phyloP scores from a whole-genome alignment of 331 rosid species.

The Pyrus hybrid region DNA sequence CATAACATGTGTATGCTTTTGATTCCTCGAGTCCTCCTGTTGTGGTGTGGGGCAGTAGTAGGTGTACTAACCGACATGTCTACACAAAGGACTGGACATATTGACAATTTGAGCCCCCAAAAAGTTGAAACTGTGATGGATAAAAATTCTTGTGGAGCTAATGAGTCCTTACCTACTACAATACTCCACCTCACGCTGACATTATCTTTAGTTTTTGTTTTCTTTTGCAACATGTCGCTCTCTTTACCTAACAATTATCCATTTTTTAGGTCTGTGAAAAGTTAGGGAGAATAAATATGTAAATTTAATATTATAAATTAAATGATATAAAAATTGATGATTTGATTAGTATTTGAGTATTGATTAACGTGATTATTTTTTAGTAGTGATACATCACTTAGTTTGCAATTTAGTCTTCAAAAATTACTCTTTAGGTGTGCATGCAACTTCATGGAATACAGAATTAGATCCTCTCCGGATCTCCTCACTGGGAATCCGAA shows the following conservation, averaged over 20 bases:
- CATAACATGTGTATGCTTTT: neutral
- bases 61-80: slow-evolving; percentile 19
- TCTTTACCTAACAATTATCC: neutral
- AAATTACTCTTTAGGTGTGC: neutral
- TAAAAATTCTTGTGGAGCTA: neutral
- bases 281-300: too few relatives aligned
- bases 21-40: neutral
- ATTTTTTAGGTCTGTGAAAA: too few relatives aligned
- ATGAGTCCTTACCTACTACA: slow-evolving; percentile 10
- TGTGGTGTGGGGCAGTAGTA: neutral
- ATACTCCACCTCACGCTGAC: neutral
- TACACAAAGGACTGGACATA: neutral
- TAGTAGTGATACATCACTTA: too few relatives aligned
- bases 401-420: too few relatives aligned
- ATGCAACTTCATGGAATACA: neutral
- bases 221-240: neutral
- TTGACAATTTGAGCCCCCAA: neutral
- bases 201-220: neutral
- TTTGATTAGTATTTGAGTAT: too few relatives aligned
- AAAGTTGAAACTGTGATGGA: neutral
- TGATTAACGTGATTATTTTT: too few relatives aligned
- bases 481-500: too few relatives aligned
- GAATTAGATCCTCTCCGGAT: too few relatives aligned
- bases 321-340: too few relatives aligned
- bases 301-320: too few relatives aligned